Evolutionary conservation across 2,329 filamentous ascomycete species (phyloP).

Genomic region (Dothiorella sarmentorum): DNA sequence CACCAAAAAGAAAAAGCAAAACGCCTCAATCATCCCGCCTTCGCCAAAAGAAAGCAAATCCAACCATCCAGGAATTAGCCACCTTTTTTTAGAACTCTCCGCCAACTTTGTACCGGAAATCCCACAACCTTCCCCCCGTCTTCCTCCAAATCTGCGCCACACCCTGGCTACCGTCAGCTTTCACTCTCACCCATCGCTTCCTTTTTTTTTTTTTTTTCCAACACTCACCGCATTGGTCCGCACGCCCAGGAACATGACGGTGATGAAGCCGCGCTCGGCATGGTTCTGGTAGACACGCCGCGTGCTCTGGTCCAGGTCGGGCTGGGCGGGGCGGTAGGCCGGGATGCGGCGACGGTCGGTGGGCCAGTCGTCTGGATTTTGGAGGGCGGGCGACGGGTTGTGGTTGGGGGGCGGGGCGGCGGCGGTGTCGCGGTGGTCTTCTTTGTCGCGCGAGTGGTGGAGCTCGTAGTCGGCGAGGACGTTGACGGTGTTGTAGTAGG

Average conservation of each 20-base stretch:
- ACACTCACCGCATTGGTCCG: conserved; percentile 43
- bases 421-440: too few species aligned
- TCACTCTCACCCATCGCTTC: too few species aligned
- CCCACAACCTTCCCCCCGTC: conserved; percentile 47
- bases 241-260: conserved; percentile 50
- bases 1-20: too few species aligned
- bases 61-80: too few species aligned
- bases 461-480: conserved; percentile 48
- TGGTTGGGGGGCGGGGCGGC: conserved; percentile 29
- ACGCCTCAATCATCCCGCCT: too few species aligned
- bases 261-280: conserved; percentile 47
- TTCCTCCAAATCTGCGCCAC: conserved; percentile 22
- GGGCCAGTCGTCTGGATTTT: conserved; percentile 45
- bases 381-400: conserved; percentile 28
- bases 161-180: conserved; percentile 11
- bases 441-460: conserved; percentile 39
- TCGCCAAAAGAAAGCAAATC: too few species aligned
- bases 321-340: conserved; percentile 46
- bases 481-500: conserved; percentile 35
- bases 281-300: conserved; percentile 45
- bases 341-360: conserved; percentile 48
- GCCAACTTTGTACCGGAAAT: conserved; percentile 52
- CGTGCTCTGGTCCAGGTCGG: conserved; percentile 40
- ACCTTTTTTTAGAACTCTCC: conserved; percentile 53
- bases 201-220: too few species aligned